Evolutionary conservation across 176 grass and related monocot species (phyloP), one percentile per base, ranked within the genome.

Genomic region (Miscanthus lutarioriparius): DNA sequence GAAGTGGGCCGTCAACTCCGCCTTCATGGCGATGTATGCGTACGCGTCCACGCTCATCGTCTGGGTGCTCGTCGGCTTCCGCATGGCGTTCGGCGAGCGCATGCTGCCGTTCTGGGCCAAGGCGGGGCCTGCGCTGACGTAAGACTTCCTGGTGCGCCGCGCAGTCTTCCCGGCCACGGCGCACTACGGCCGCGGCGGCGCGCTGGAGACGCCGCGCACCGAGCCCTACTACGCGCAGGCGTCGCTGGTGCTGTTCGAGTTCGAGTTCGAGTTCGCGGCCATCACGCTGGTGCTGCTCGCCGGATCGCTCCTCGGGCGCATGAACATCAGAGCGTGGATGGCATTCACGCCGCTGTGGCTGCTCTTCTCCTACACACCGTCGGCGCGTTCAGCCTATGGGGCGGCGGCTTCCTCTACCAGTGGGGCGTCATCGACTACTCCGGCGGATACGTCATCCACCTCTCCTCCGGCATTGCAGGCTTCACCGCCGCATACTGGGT

Each of bases 401-500:
- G 93, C 72, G 91, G 94, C 61, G 91, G 94, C 9, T 96, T 96
- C 83, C 88, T 93, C 74, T 90, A 85, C 82, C 88, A 90, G 9
- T 92, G 92, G 92, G 85, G 94, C 69, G 94, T 97, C 74, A 88
- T 97, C 59, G 94, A 97, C 84, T 97, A 97, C 87, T 97, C 90
- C 69, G 94, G 92, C 78, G 94, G 92, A 9, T 97, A 97, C 84
- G 92, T 97, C 82, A 92, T 97, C 61, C 92, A 97, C 80, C 92
- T 97, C 79, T 90, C 94, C 62, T 94, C 94, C 41, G 94, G 94
- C 23, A 69, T 94, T 54, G 83, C 89, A 12, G 94, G 92, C 19
- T 92, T 92, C 94, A 97, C 94, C 41, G 92, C 92, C 72, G 94
- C 92, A 1, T 94, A 94, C 83, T 97, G 93, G 90, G 93, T 92